phyloP scores from a whole-genome alignment of 2,329 filamentous ascomycete species.

The Septoria linicola region DNA sequence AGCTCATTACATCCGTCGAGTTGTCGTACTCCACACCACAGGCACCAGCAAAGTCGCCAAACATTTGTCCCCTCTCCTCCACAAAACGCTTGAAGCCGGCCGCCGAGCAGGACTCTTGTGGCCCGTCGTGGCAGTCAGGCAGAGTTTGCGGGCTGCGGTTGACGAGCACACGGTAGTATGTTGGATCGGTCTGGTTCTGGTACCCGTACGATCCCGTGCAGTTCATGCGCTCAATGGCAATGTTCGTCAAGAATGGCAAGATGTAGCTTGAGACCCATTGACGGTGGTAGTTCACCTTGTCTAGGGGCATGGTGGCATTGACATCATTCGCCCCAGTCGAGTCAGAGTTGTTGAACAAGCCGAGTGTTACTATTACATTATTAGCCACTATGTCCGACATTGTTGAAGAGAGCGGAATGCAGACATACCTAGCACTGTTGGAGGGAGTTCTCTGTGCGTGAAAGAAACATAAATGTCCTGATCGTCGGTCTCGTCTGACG shows the following conservation, averaged over 20 bases:
- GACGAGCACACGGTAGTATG: constrained; percentile 53
- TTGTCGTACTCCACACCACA: constrained; percentile 47
- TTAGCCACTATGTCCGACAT: no score
- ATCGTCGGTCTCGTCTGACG: constrained; percentile 44
- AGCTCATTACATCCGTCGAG: constrained; percentile 42
- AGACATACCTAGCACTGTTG: constrained; percentile 52
- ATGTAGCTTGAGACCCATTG: constrained; percentile 64
- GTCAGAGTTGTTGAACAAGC: constrained; percentile 67
- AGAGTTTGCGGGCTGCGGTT: constrained; percentile 53
- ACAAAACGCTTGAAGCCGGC: constrained; percentile 47
- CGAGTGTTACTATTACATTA: constrained; percentile 55
- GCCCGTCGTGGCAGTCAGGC: constrained; percentile 50
- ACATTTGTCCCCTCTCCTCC: constrained; percentile 43
- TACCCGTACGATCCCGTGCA: constrained; percentile 59
- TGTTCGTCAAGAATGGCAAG: constrained; percentile 64
- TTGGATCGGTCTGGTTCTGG: constrained; percentile 41
- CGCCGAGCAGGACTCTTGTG: constrained; percentile 51
- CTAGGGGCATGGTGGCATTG: constrained; percentile 65
- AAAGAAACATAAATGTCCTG: constrained; percentile 67
- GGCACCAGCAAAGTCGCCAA: constrained; percentile 45
- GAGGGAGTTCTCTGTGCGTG: constrained; percentile 67
- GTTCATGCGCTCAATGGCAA: constrained; percentile 64
- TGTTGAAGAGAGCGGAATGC: no score
- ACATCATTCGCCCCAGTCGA: constrained; percentile 53
- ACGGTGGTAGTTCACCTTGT: constrained; percentile 61